Base-by-base conservation (phyloP, 2,329 filamentous ascomycete species). In the Colletotrichum destructivum region DNA sequence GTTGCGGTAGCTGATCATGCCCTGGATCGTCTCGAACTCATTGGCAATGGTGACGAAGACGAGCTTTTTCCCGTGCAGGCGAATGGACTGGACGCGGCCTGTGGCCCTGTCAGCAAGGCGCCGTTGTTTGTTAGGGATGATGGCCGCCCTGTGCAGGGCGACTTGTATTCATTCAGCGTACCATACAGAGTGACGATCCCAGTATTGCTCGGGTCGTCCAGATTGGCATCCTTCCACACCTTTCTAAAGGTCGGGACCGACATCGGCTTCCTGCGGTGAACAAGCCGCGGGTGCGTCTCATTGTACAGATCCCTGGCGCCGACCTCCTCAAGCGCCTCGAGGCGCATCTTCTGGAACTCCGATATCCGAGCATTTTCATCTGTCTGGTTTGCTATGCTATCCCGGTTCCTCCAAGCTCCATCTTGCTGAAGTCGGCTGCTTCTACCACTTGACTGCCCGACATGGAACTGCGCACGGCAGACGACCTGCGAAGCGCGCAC, bases 31-130 rank as follows among this genome's bases (percentile, higher is more conserved):
- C 75, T 90, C 84, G 69, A 91, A 92, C 78, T 94, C 90, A 80
- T 94, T 91, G 75, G 91, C 86, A 61, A 98, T 84, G 82, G 96
- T 93, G 75, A 98, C 81, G 81, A 99, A 99, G 74, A 94, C 86
- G 76, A 99, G 90, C 82, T 93, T 94, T 76, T 90, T 91, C 75
- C 95, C 92, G 66, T 90, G 88, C 59, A 89, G 86, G 73, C 94
- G 93, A 78, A 93, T 88, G 57, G 91, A 91, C 77, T 88, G 87
- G 74, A 98, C 87, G 79, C 94, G 94, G 81, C 95, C 94, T 91
- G 71, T 68, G 72, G 56, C 71, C 71, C 57, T 60, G 62, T 62
- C 60, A 62, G 60, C 60, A 21, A 52, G 49, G 31, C 46, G 60
- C 60, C 60, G 60, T 42, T 52, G 60, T 44, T 62, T 26, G 35